Evolutionary conservation across 2,329 filamentous ascomycete genomes (phyloP).

Genomic region (Capronia coronata): DNA sequence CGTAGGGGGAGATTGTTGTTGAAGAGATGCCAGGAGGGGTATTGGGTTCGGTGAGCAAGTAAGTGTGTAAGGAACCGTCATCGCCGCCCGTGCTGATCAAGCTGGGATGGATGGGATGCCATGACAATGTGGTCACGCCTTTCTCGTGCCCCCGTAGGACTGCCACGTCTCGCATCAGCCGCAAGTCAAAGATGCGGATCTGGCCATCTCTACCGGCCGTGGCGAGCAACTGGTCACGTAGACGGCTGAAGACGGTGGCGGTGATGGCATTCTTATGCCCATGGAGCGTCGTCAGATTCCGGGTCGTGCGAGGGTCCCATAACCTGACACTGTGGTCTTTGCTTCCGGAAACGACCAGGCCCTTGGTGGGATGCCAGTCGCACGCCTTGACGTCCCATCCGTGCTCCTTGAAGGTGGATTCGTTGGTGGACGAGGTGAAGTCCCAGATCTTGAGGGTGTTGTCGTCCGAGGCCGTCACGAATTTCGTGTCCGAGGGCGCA

Average conservation of each 20-base stretch:
- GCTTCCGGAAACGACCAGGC: conserved; percentile 86
- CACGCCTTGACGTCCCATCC: conserved; percentile 97
- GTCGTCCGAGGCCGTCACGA: conserved; percentile 93
- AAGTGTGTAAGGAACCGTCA: conserved; percentile 85
- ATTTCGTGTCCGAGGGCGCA: conserved; percentile 88
- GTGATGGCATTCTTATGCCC: conserved; percentile 97
- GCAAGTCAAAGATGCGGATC: conserved; percentile 84
- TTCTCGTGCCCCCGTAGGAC: conserved; percentile 92
- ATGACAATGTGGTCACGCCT: conserved; percentile 83
- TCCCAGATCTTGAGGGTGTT: conserved; percentile 92
- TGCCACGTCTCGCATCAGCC: conserved; percentile 97
- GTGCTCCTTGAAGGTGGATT: conserved; percentile 82
- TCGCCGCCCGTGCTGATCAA: conserved; percentile 84
- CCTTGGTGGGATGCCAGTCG: conserved; percentile 96
- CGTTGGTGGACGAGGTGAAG: conserved; percentile 78
- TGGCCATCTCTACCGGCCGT: conserved; percentile 92
- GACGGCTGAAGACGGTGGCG: conserved; percentile 82
- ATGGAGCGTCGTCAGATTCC: conserved; percentile 87
- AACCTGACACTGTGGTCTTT: conserved; percentile 97
- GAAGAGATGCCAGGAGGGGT: conserved; percentile 66
- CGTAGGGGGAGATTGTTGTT: conserved; percentile 64
- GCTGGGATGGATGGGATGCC: conserved; percentile 88
- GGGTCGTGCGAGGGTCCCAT: conserved; percentile 90
- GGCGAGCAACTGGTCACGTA: conserved; percentile 75
- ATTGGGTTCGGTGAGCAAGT: conserved; percentile 92